These are phyloP conservation scores for Laguncularia racemosa DNA, from an alignment of 345 rosid genomes.

Conservation along the genomic window DNA sequence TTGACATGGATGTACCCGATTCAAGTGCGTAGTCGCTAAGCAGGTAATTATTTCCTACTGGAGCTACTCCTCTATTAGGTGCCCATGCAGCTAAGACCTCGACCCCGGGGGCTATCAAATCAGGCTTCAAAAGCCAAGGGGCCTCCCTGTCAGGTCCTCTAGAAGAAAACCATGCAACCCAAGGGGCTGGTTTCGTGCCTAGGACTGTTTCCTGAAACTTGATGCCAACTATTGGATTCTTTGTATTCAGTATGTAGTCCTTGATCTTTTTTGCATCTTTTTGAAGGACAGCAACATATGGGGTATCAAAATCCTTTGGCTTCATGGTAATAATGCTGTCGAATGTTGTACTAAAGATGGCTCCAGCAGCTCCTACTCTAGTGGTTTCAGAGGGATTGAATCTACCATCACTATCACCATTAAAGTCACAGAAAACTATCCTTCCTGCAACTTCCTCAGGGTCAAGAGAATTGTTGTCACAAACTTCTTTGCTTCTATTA, in stretches of 20 bases:
- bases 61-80: conserved; percentile 22
- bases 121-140: conserved; percentile 42
- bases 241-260: conserved; percentile 13
- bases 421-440: conserved; percentile 30
- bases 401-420: not conserved
- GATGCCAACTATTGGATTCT: conserved; percentile 18
- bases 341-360: conserved; percentile 20
- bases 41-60: conserved; percentile 17
- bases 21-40: conserved; percentile 23
- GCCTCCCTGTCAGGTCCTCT: conserved; percentile 33
- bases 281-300: conserved; percentile 14
- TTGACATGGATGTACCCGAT: conserved; percentile 41
- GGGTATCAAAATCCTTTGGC: conserved; percentile 16
- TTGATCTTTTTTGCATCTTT: conserved; percentile 21
- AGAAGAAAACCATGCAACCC: conserved; percentile 32
- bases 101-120: conserved; percentile 38
- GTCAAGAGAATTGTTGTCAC: conserved; percentile 16
- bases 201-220: conserved; percentile 21
- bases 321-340: conserved; percentile 4
- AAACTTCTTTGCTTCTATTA: conserved; percentile 32
- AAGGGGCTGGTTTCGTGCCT: conserved; percentile 32
- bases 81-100: conserved; percentile 40
- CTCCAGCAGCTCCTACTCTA: conserved; percentile 27
- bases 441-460: conserved; percentile 27
- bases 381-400: conserved; percentile 8